Evolutionary conservation across 2,329 filamentous ascomycete species (phyloP).

Genomic region (Dactylellina drechsleri): DNA sequence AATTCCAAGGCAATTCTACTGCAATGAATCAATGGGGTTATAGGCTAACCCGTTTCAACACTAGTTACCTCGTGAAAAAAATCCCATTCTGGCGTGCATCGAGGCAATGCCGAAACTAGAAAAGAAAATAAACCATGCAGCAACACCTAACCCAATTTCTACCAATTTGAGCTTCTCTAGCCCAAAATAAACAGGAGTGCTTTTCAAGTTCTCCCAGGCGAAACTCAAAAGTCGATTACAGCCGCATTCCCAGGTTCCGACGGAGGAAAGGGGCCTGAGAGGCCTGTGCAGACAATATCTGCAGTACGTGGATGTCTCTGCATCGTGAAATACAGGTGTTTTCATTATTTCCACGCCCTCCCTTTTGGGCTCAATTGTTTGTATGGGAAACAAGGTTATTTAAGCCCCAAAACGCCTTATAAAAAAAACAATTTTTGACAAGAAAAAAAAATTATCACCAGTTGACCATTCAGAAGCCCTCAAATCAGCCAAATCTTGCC

Average conservation of each 20-base stretch:
- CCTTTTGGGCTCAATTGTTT: too few species aligned
- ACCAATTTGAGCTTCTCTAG: slow-evolving; percentile 25
- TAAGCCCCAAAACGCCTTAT: too few species aligned
- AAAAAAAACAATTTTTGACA: too few species aligned
- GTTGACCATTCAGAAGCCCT: too few species aligned
- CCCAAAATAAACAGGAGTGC: slow-evolving; percentile 18
- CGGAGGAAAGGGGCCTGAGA: slow-evolving; percentile 27
- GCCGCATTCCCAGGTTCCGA: slow-evolving; percentile 29
- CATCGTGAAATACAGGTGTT: slow-evolving; percentile 3
- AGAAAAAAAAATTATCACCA: too few species aligned
- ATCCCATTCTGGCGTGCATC: slow-evolving; percentile 37
- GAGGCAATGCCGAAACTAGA: slow-evolving; percentile 33
- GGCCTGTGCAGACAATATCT: slow-evolving; percentile 20
- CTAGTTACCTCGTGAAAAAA: background rate
- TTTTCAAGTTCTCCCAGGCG: slow-evolving; percentile 14
- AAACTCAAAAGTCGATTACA: slow-evolving; percentile 22
- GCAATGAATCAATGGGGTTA: background rate
- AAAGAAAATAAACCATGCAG: slow-evolving; percentile 29
- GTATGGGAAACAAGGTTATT: too few species aligned
- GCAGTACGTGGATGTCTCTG: background rate
- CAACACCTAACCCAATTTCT: slow-evolving; percentile 21
- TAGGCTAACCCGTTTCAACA: slow-evolving; percentile 14
- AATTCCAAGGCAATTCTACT: background rate
- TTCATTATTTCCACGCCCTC: too few species aligned
- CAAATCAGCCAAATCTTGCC: too few species aligned